Conservation (phyloP, 1,284 basidiomycete genomes). For the Sanghuangporus weigelae region DNA sequence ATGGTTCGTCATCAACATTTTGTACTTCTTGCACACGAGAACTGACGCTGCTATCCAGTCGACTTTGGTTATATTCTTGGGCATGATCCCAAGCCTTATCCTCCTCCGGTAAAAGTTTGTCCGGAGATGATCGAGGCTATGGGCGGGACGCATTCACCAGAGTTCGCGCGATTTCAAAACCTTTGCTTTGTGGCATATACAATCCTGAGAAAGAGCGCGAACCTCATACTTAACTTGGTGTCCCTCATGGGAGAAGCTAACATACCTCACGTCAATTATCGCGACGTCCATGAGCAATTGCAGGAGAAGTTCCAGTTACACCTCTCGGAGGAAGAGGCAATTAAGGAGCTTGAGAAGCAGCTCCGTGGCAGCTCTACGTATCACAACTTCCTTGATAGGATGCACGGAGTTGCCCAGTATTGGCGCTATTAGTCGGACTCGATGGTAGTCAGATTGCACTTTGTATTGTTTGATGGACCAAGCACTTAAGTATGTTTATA, state of each 20-base stretch:
- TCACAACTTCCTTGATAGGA: constrained; percentile 91
- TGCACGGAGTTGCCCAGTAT: constrained; percentile 84
- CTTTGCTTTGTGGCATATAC: constrained; percentile 97
- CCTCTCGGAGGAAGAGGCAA: constrained; percentile 92
- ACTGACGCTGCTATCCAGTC: constrained; percentile 44
- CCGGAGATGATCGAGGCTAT: constrained; percentile 99
- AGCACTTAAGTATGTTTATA: too few relatives aligned
- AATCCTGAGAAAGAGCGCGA: constrained; percentile 94
- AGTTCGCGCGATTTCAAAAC: constrained; percentile 93
- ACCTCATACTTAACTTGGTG: constrained; percentile 94
- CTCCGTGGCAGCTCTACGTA: constrained; percentile 92
- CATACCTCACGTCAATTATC: constrained; percentile 94
- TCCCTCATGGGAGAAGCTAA: constrained; percentile 98
- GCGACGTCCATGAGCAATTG: constrained; percentile 82
- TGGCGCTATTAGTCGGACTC: constrained; percentile 54
- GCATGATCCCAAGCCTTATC: constrained; percentile 96
- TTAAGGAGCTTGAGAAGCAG: constrained; percentile 92
- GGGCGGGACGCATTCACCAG: constrained; percentile 90
- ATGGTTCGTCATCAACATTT: constrained; percentile 43
- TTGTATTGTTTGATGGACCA: not conserved
- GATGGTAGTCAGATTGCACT: not conserved
- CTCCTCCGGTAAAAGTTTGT: constrained; percentile 97
- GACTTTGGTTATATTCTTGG: constrained; percentile 99
- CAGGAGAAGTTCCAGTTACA: constrained; percentile 97
- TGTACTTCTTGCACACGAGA: not conserved